Conservation (phyloP, 1,284 basidiomycete species). For the Prillingera fragicola region DNA sequence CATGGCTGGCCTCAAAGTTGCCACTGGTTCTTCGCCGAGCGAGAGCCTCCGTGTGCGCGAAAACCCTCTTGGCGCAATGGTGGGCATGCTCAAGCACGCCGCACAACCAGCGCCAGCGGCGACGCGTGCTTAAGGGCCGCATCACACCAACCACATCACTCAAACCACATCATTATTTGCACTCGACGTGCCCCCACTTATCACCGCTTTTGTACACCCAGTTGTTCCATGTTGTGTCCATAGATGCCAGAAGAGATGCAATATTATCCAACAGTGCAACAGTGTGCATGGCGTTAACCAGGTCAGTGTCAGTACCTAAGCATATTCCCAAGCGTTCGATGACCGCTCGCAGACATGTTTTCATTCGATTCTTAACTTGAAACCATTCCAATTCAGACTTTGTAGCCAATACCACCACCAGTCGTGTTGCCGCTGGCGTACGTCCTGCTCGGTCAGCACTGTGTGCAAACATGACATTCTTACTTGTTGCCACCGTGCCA, state of each 20-base stretch:
- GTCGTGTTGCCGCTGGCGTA: slow-evolving; percentile 39
- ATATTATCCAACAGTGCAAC: no score
- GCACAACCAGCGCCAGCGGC: background rate
- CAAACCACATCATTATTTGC: no score
- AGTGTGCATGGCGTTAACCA: no score
- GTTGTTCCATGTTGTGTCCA: no score
- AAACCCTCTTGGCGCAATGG: slow-evolving; percentile 26
- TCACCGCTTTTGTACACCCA: background rate
- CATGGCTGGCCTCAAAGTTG: slow-evolving; percentile 31
- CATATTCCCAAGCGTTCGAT: no score
- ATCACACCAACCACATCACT: no score
- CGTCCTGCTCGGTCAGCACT: slow-evolving; percentile 21
- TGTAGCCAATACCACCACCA: slow-evolving; percentile 40
- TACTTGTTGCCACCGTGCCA: slow-evolving; percentile 39
- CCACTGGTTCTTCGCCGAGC: slow-evolving; percentile 19
- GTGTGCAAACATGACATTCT: slow-evolving; percentile 13
- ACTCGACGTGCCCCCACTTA: background rate
- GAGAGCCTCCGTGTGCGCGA: slow-evolving; percentile 22
- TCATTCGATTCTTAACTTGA: no score
- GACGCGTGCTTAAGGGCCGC: slow-evolving; percentile 2
- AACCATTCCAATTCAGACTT: slow-evolving; percentile 5
- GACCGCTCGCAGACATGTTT: no score
- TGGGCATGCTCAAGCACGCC: slow-evolving; percentile 22
- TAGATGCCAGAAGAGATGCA: no score
- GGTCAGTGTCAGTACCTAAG: no score